A percentile compares a stretch with the other conserved stretches of the same genome.
Evolutionary conservation across 805 yeast species (phyloP).

Genomic region (Teunomyces barrocoloradensis): DNA sequence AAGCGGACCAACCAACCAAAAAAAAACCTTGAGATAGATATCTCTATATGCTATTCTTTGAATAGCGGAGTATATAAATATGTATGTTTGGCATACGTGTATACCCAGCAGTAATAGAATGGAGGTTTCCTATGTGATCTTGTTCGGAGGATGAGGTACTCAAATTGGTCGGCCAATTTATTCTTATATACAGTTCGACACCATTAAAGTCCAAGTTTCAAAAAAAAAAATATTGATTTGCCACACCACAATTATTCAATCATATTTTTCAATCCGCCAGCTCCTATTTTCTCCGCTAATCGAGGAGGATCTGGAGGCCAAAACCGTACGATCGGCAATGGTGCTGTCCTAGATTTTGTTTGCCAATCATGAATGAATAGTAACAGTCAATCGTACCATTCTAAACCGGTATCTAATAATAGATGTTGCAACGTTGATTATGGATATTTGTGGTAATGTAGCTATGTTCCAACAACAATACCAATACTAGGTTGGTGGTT

Average conservation of each 20-base stretch:
- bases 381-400: background rate
- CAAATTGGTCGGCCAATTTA: too few species aligned
- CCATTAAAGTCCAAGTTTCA: background rate
- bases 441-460: background rate
- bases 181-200: background rate
- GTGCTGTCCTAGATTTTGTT: too few species aligned
- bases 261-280: background rate
- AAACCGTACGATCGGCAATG: background rate
- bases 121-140: too few species aligned
- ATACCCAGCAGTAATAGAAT: too few species aligned
- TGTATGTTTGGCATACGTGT: too few species aligned
- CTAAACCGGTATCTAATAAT: background rate
- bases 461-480: background rate
- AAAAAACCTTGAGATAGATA: background rate
- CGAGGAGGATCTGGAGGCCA: background rate
- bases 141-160: too few species aligned
- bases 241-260: background rate
- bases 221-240: background rate
- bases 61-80: too few species aligned
- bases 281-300: conserved; percentile 2
- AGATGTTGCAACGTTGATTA: background rate
- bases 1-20: background rate
- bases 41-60: too few species aligned
- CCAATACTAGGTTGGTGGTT: background rate
- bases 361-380: too few species aligned